A percentile compares a stretch with the other conserved stretches of the same genome.
phyloP scores from a whole-genome alignment of 2,329 filamentous ascomycete species.

The Macrophomina pseudophaseolina region DNA sequence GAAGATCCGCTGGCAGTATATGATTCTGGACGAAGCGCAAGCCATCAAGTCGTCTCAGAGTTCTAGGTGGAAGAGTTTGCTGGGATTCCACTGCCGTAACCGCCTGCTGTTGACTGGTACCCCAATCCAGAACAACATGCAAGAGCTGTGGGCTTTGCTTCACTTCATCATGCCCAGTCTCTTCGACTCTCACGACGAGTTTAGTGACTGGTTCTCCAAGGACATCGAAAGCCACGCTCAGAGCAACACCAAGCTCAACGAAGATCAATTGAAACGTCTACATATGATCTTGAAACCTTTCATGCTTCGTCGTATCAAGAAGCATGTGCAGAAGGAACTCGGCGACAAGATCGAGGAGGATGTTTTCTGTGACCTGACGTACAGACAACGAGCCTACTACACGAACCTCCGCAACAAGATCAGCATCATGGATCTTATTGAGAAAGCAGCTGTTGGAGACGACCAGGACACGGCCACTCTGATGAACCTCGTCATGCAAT shows the following conservation, averaged over 20 bases:
- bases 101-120: slow-evolving; percentile 92
- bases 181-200: slow-evolving; percentile 92
- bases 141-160: slow-evolving; percentile 94
- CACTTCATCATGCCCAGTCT: slow-evolving; percentile 99
- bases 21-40: slow-evolving; percentile 98
- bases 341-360: slow-evolving; percentile 98
- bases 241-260: slow-evolving; percentile 99
- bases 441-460: slow-evolving; percentile 93
- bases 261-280: slow-evolving; percentile 93
- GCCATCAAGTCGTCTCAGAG: slow-evolving; percentile 98
- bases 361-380: slow-evolving; percentile 95
- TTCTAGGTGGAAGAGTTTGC: slow-evolving; percentile 93
- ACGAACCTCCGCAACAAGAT: slow-evolving; percentile 93
- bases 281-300: slow-evolving; percentile 99
- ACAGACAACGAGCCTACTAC: slow-evolving; percentile 93
- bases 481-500: slow-evolving; percentile 99
- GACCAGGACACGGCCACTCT: slow-evolving; percentile 93
- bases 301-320: slow-evolving; percentile 99
- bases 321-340: slow-evolving; percentile 98
- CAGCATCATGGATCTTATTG: slow-evolving; percentile 97
- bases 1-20: slow-evolving; percentile 99
- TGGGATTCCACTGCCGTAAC: slow-evolving; percentile 95
- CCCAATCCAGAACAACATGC: slow-evolving; percentile 99
- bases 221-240: slow-evolving; percentile 98
- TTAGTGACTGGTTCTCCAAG: slow-evolving; percentile 93